Conservation (phyloP, 345 rosid genomes). For the Sonneratia caseolaris region DNA sequence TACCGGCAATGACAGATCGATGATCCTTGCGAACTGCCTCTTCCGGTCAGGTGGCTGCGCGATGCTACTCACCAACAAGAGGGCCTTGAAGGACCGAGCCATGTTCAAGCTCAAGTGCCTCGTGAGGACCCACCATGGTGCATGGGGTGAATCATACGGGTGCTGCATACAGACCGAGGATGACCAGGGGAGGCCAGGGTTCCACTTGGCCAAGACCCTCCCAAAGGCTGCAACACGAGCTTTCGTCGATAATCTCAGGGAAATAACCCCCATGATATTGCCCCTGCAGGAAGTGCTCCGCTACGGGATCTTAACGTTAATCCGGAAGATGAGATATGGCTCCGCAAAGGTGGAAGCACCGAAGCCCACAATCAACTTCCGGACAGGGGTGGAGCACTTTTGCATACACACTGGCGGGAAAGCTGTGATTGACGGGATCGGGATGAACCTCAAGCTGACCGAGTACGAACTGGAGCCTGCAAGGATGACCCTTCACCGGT, state of each 20-base stretch:
- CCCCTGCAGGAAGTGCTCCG: constrained; percentile 1
- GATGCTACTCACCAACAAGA: constrained; percentile 18
- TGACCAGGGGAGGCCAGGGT: constrained; percentile 14
- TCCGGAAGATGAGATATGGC: background rate
- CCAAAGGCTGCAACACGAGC: constrained; percentile 14
- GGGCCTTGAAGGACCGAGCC: constrained; percentile 7
- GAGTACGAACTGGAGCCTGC: constrained; percentile 21
- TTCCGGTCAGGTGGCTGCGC: constrained; percentile 23
- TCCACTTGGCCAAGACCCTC: constrained; percentile 10
- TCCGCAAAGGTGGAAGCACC: background rate
- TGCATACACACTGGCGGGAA: constrained; percentile 26
- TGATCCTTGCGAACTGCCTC: constrained; percentile 25
- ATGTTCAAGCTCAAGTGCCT: constrained; percentile 9
- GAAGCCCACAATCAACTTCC: constrained; percentile 10
- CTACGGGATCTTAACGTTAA: background rate
- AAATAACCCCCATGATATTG: constrained; percentile 5
- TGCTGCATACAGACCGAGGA: constrained; percentile 20
- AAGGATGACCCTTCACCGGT: constrained; percentile 23
- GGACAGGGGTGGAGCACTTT: constrained; percentile 20
- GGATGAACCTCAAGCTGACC: constrained; percentile 10
- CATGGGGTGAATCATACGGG: constrained; percentile 12
- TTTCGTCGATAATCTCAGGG: constrained; percentile 12
- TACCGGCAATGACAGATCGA: constrained; percentile 19
- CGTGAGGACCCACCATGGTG: constrained; percentile 21
- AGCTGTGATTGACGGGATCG: constrained; percentile 18